Evolutionary conservation across 805 yeast genomes (phyloP), one percentile per base, ranked within the genome.

Genomic region (Metschnikowia aberdeeniae): DNA sequence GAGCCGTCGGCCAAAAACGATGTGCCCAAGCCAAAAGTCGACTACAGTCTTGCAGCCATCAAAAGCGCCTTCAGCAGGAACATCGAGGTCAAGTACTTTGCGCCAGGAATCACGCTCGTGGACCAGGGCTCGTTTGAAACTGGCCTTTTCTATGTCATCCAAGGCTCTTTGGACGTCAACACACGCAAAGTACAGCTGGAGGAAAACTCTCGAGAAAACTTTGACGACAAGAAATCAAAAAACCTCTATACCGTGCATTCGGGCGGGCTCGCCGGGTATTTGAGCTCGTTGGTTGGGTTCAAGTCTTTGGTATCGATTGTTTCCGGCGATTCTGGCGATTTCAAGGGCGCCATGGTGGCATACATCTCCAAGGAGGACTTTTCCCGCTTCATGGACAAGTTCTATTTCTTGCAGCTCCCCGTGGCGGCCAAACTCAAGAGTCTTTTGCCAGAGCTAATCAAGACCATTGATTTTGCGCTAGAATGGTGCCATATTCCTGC

Each of bases 401-500:
- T 80, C 58, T 90, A 92, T 47, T 75, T 80, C 63, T 72, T 92
- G 8, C 85, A 86, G 53, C 68, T 92, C 32, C 80, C 89, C 1
- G 76, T 89, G 37, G 96, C 98, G 0, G 81, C 81, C 48, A 76
- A 81, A 7, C 67, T 92, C 51, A 81, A 85, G 36, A 72, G 72
- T n/a, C 72, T 86, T 1, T 63, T 93, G 33, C 83, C 90, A 26
- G 69, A 77, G 26, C 78, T 85, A 44, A 70, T 92, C 32, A 64
- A 86, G 32, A 79, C 84, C 45, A 78, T 93, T 34, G 98, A 92
- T 59, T 88, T 86, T 63, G 96, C 97, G 0, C 68, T 93, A 42
- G 99, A 93, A 62, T 92, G 98, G 98, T 81, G 90, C 34, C 96
- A 89, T 47, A 72, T 86, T 10, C 81, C 81, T n/a, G 92, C 97